A percentile compares a stretch with the other conserved stretches of the same genome.
phyloP scores from a whole-genome alignment of 2,329 filamentous ascomycete genomes.

The Paraconiothyrium sp. region DNA sequence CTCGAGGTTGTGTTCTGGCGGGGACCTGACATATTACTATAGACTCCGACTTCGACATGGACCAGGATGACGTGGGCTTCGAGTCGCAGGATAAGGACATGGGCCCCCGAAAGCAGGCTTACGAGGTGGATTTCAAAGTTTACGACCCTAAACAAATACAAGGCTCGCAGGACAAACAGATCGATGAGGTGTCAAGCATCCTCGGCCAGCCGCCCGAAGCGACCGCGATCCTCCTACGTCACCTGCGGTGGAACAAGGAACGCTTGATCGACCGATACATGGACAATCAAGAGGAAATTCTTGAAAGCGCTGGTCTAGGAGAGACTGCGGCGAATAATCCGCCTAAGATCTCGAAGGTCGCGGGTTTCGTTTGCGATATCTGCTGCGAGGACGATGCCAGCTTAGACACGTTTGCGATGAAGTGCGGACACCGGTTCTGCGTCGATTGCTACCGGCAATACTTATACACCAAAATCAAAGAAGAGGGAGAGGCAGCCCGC shows the following conservation, averaged over 20 bases:
- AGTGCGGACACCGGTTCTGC: slow-evolving; percentile 93
- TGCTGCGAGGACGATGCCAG: slow-evolving; percentile 88
- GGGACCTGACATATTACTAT: slow-evolving; percentile 25
- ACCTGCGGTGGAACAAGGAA: slow-evolving; percentile 97
- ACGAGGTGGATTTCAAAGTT: slow-evolving; percentile 86
- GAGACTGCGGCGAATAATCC: slow-evolving; percentile 56
- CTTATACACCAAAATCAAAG: slow-evolving; percentile 88
- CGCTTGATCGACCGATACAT: slow-evolving; percentile 95
- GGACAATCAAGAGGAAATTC: slow-evolving; percentile 80
- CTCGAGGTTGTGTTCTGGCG: background rate
- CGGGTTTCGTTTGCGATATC: slow-evolving; percentile 90
- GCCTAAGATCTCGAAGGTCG: slow-evolving; percentile 74
- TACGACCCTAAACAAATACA: slow-evolving; percentile 83
- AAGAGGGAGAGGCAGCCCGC: slow-evolving; percentile 92
- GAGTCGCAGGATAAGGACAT: slow-evolving; percentile 74
- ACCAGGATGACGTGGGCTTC: slow-evolving; percentile 70
- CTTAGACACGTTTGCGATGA: slow-evolving; percentile 89
- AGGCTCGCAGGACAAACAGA: slow-evolving; percentile 82
- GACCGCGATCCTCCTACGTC: slow-evolving; percentile 85
- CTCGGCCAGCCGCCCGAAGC: slow-evolving; percentile 89
- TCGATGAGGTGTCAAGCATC: slow-evolving; percentile 90
- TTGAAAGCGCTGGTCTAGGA: slow-evolving; percentile 85
- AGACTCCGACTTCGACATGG: slow-evolving; percentile 64
- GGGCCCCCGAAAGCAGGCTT: slow-evolving; percentile 76
- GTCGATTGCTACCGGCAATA: slow-evolving; percentile 93